Conservation (phyloP, 2,329 filamentous ascomycete species). For the Hypoxylon sp. region DNA sequence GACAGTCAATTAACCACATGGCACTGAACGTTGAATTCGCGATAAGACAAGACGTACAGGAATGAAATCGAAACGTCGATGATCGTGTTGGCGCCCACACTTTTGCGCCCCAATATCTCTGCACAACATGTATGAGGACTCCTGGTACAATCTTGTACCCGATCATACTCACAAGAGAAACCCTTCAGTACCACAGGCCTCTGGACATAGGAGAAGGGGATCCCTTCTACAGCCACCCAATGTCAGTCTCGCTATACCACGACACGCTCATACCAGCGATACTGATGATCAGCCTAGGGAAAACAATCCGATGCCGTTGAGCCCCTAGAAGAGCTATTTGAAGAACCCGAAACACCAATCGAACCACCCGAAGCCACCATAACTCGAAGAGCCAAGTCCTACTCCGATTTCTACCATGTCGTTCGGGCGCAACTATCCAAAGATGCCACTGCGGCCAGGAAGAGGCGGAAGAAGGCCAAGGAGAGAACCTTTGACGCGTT, state of each 20-base stretch:
- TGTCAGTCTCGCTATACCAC: constrained; percentile 57
- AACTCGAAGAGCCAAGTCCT: constrained; percentile 77
- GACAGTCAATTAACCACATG: not conserved
- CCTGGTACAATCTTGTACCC: constrained; percentile 83
- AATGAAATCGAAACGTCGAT: not conserved
- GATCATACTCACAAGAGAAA: constrained; percentile 66
- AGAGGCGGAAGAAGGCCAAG: constrained; percentile 54
- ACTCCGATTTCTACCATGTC: constrained; percentile 79
- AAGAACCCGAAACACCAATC: constrained; percentile 66
- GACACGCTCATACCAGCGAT: constrained; percentile 22
- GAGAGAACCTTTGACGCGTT: constrained; percentile 65
- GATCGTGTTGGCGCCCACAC: constrained; percentile 2
- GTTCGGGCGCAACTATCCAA: constrained; percentile 68
- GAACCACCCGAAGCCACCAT: constrained; percentile 75
- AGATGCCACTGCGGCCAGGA: constrained; percentile 57
- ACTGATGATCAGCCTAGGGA: constrained; percentile 57
- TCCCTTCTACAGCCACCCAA: constrained; percentile 76
- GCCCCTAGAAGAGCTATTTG: constrained; percentile 68
- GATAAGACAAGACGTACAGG: not conserved
- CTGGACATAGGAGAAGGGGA: constrained; percentile 73
- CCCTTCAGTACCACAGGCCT: constrained; percentile 56
- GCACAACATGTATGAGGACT: constrained; percentile 79
- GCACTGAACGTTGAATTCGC: constrained; percentile 1
- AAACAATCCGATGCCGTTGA: constrained; percentile 64
- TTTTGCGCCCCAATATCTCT: not conserved